Percentiles rank a stretch among this genome's conserved stretches.
phyloP scores from a whole-genome alignment of 2,329 filamentous ascomycete species.

The Macrophomina phaseolina region DNA sequence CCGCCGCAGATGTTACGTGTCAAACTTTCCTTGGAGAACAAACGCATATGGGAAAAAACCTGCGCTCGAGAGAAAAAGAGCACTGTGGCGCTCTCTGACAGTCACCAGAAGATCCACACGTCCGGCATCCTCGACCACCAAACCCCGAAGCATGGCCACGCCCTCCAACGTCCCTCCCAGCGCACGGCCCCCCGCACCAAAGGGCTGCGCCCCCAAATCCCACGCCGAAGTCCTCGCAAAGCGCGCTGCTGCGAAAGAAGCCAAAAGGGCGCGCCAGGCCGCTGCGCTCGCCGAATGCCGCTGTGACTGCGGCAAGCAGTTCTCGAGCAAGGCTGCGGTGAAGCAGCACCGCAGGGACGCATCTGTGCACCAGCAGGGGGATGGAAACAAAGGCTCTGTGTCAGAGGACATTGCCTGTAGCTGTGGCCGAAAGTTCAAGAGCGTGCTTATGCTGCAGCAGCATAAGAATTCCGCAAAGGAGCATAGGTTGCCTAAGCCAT shows the following conservation, averaged over 20 bases:
- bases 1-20: too few relatives aligned
- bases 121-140: too few relatives aligned
- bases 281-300: neutral
- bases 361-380: neutral
- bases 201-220: neutral
- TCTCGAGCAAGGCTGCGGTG: neutral
- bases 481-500: neutral
- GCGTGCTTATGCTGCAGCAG: neutral
- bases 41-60: too few relatives aligned
- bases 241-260: neutral
- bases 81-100: too few relatives aligned
- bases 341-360: neutral
- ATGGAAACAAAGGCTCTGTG: neutral
- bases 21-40: too few relatives aligned
- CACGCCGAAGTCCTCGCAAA: neutral
- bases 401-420: neutral
- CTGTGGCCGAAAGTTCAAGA: neutral
- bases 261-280: neutral
- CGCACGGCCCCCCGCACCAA: neutral
- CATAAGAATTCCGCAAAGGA: neutral
- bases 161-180: neutral
- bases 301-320: constrained; percentile 5
- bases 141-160: neutral
- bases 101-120: too few relatives aligned
- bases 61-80: too few relatives aligned